These are phyloP conservation scores for Phlyctochytrium planicorne DNA, from an alignment of 192 early-diverging fungal species.

Conservation along the genomic window DNA sequence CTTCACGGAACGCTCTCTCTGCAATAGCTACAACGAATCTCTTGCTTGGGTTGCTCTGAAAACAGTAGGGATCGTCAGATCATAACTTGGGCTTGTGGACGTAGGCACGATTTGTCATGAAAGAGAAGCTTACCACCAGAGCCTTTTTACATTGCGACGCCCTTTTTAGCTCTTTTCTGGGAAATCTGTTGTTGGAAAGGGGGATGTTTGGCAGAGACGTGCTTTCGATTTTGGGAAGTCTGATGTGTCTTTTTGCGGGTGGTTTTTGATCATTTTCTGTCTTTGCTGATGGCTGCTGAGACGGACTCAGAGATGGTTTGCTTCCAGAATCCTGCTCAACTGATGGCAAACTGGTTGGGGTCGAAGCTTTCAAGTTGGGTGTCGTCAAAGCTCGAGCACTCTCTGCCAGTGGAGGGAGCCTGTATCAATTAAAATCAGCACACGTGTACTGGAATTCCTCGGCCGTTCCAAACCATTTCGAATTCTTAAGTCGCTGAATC, in stretches of 20 bases:
- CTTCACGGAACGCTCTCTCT: constrained; percentile 14
- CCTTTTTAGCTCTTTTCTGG: constrained; percentile 11
- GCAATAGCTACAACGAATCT: constrained; percentile 19
- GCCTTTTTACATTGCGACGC: constrained; percentile 11
- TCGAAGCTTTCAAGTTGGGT: too few relatives aligned
- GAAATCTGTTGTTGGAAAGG: constrained; percentile 19
- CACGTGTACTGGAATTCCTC: not conserved
- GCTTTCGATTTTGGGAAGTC: constrained; percentile 2
- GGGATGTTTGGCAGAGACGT: constrained; percentile 17
- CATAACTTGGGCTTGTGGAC: not conserved
- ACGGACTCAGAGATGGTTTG: too few relatives aligned
- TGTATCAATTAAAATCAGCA: not conserved
- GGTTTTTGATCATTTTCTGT: not conserved
- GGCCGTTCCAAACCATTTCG: constrained; percentile 15
- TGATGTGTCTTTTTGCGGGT: not conserved
- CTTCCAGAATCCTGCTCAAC: too few relatives aligned
- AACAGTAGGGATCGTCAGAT: not conserved
- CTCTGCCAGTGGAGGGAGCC: constrained; percentile 25
- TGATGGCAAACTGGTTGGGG: too few relatives aligned
- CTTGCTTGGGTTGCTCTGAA: constrained; percentile 25
- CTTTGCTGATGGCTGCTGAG: not conserved
- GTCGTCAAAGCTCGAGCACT: not conserved
- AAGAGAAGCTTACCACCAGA: constrained; percentile 2
- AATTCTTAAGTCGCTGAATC: constrained; percentile 10
- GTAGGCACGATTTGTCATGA: not conserved